Evolutionary conservation across 108 stramenopile species (phyloP).

Genomic region (Conticribra guillardii): DNA sequence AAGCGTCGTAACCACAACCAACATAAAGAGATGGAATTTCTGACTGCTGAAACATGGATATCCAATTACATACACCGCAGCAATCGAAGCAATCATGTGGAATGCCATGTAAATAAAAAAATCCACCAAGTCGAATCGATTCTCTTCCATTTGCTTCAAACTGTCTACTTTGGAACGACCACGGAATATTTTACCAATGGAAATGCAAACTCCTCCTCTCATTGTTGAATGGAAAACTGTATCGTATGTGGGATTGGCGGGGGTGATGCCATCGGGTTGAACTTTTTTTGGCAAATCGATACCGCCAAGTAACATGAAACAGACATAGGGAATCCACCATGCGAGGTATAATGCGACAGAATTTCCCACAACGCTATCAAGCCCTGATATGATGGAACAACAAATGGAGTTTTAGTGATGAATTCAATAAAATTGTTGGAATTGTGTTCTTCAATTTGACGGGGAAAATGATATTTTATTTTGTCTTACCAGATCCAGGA

Average conservation of each 20-base stretch:
- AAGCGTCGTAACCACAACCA: constrained; percentile 15
- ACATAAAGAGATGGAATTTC: constrained; percentile 26
- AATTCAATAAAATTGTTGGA: no score
- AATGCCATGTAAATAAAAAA: constrained; percentile 59
- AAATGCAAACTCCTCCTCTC: constrained; percentile 43
- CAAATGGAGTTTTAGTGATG: no score
- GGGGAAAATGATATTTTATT: no score
- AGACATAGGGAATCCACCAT: constrained; percentile 62
- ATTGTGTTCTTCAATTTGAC: no score
- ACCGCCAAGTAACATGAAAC: constrained; percentile 58
- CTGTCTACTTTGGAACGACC: constrained; percentile 47
- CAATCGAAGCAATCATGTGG: constrained; percentile 40
- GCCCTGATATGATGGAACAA: background rate
- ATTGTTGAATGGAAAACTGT: constrained; percentile 63
- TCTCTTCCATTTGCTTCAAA: constrained; percentile 48
- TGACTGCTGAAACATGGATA: constrained; percentile 50
- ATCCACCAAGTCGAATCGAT: constrained; percentile 59
- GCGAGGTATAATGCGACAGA: constrained; percentile 49
- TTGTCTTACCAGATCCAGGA: constrained; percentile 29
- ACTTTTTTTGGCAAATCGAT: constrained; percentile 53
- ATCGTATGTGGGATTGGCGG: constrained; percentile 52
- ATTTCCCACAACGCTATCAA: constrained; percentile 55
- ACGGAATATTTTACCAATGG: constrained; percentile 51
- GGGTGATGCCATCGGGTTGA: constrained; percentile 20
- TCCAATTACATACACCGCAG: constrained; percentile 45